phyloP scores from a whole-genome alignment of 2,329 filamentous ascomycete species.

The Aureobasidium melanogenum region DNA sequence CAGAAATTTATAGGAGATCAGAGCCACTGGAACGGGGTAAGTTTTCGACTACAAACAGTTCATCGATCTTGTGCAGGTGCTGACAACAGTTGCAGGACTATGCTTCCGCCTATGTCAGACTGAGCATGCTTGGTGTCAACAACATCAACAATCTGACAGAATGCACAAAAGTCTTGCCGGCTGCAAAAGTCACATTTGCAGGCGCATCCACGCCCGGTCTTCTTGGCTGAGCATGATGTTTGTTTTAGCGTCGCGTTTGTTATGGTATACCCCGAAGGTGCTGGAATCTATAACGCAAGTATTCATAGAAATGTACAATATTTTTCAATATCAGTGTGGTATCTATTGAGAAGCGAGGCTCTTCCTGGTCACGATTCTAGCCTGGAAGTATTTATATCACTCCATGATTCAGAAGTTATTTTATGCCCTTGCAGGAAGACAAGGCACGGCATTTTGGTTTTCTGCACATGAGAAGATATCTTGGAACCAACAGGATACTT shows the following conservation, averaged over 20 bases:
- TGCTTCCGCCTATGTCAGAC: conserved; percentile 18
- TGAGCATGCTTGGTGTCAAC: conserved; percentile 20
- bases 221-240: background rate
- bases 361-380: too few species aligned
- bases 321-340: too few species aligned
- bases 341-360: too few species aligned
- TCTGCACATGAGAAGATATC: too few species aligned
- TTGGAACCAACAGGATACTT: too few species aligned
- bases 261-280: background rate
- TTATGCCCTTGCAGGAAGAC: too few species aligned
- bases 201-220: background rate
- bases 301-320: too few species aligned
- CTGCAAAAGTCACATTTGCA: conserved; percentile 5
- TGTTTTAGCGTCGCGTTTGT: background rate
- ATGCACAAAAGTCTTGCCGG: conserved; percentile 19
- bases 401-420: background rate
- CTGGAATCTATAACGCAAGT: too few species aligned
- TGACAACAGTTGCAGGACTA: conserved; percentile 17
- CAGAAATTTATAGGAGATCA: conserved; percentile 16
- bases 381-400: background rate
- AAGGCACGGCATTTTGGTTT: too few species aligned
- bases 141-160: conserved; percentile 22
- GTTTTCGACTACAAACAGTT: background rate
- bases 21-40: conserved; percentile 18
- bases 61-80: background rate